Percentiles rank a stretch among this genome's conserved stretches.
phyloP scores from a whole-genome alignment of 176 grass and related monocot genomes.

The Leersia perrieri region DNA sequence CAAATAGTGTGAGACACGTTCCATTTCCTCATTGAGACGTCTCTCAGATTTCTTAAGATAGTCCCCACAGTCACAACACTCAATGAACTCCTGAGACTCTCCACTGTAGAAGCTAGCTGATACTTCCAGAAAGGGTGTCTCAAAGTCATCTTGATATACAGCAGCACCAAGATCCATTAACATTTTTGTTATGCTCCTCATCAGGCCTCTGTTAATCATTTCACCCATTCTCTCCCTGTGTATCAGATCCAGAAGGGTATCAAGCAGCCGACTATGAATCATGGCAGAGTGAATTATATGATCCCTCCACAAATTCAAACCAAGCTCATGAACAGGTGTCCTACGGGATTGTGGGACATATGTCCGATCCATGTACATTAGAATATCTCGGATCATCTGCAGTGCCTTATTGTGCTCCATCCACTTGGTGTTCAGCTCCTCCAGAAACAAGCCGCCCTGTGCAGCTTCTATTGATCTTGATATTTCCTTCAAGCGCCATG shows the following conservation, averaged over 20 bases:
- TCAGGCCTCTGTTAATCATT: constrained; percentile 82
- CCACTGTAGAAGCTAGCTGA: constrained; percentile 81
- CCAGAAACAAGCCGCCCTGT: constrained; percentile 85
- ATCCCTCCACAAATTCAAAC: constrained; percentile 90
- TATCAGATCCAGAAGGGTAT: constrained; percentile 88
- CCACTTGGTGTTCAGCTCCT: constrained; percentile 81
- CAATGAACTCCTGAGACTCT: constrained; percentile 85
- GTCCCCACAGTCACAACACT: constrained; percentile 84
- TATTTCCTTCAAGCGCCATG: constrained; percentile 73
- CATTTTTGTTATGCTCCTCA: constrained; percentile 92
- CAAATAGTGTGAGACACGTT: constrained; percentile 90
- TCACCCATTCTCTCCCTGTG: constrained; percentile 77
- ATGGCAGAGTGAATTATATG: constrained; percentile 72
- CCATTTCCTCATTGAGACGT: constrained; percentile 92
- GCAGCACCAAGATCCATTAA: constrained; percentile 88
- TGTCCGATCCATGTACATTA: constrained; percentile 97
- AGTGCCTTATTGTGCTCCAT: constrained; percentile 89
- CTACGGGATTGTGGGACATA: constrained; percentile 58
- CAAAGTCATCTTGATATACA: constrained; percentile 95
- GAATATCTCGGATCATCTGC: constrained; percentile 92
- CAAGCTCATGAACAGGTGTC: constrained; percentile 86
- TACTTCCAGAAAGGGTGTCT: constrained; percentile 80
- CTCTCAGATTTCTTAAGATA: constrained; percentile 90
- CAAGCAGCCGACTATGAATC: constrained; percentile 63
- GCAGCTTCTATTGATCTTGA: constrained; percentile 71